Evolutionary conservation across 2,329 filamentous ascomycete species (phyloP), one percentile per base, ranked within the genome.

Genomic region (Nothomitra cinnamomea): DNA sequence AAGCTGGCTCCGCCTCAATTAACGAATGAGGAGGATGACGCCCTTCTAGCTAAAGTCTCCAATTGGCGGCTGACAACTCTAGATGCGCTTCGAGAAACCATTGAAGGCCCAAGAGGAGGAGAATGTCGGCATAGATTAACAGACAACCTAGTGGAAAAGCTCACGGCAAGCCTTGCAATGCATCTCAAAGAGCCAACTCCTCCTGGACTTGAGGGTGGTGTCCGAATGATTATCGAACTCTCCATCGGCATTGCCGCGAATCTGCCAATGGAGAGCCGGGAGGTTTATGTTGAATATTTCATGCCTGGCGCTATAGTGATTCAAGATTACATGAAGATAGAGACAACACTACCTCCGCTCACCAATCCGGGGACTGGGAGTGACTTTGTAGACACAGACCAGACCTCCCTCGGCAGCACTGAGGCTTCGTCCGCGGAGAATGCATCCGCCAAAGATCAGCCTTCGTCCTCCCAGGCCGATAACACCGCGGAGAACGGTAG

Each of bases 21-120:
- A 60, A 89, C 83, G 54, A 80, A 85, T 53, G 90, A 95, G 63
- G 90, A 96, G 64, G 86, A 84, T 60, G 88, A 96, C 53, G 88
- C 89, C 1, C 76, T 94, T 54, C 85, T 85, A 21, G 79, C 82
- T 47, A 94, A 94, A 68, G 80, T 96, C 45, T 82, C 94, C 56
- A 87, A 84, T 63, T 98, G 92, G 92, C 81, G 92, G 56, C 80
- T 96, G 69, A 82, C 90, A 2, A 98, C 92, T 2, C 73, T 96
- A 15, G 92, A 98, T 62, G 92, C 90, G n/a, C 73, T 98, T 17
- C 77, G 82, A 58, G 80, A 84, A 52, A 67, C 77, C 36, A 74
- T 96, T 17, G 75, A 77, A 54, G 79, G 82, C 2, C 71, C 78
- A 0, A 75, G 82, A 53, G 82, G 80, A 45, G 73, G 74, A 12